These are phyloP conservation scores for Daldinia childiae DNA, from an alignment of 495 filamentous ascomycete genomes.

Conservation along the genomic window DNA sequence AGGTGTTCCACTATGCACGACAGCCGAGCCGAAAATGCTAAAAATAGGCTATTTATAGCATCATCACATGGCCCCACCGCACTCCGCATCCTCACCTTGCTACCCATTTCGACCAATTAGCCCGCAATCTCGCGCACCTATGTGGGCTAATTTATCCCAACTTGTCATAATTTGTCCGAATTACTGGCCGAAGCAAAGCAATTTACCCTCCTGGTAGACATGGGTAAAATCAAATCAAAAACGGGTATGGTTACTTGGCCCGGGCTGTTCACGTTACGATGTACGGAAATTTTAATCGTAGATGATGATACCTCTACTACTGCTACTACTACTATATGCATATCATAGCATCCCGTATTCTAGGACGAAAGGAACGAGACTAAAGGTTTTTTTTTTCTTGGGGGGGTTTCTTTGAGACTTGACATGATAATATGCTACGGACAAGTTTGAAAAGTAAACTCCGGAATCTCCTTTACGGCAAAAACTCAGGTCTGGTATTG, in stretches of 20 bases:
- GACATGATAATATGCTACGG: not conserved
- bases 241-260: not conserved
- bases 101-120: constrained; percentile 39
- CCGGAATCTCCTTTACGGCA: not conserved
- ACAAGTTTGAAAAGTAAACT: not conserved
- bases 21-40: constrained; percentile 44
- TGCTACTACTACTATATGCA: not conserved
- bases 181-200: constrained; percentile 34
- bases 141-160: constrained; percentile 34
- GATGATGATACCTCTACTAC: not conserved
- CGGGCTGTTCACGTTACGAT: not conserved
- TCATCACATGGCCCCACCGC: constrained; percentile 21
- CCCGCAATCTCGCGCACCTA: constrained; percentile 15
- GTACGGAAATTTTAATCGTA: not conserved
- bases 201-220: constrained; percentile 19
- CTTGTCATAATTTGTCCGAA: constrained; percentile 35
- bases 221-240: not conserved
- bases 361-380: not conserved
- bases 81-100: constrained; percentile 33
- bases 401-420: too few relatives aligned
- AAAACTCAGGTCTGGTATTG: constrained; percentile 13
- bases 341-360: not conserved
- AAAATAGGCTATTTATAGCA: constrained; percentile 50
- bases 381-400: not conserved
- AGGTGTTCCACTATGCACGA: constrained; percentile 31